Evolutionary conservation across 345 rosid species (phyloP), one percentile per base, ranked within the genome.

Genomic region (Gossypium anomalum): DNA sequence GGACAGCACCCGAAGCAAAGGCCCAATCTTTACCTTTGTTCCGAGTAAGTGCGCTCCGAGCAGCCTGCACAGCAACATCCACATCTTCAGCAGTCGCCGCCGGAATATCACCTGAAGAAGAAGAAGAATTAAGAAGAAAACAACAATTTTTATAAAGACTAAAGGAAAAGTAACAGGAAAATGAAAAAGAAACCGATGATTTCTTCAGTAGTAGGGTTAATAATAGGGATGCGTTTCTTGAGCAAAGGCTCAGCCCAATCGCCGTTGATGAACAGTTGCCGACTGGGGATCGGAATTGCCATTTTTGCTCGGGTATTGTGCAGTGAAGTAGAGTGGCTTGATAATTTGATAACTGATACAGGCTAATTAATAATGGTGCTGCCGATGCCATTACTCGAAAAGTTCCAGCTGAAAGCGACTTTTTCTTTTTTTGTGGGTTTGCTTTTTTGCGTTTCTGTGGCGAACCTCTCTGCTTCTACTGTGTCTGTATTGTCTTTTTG

Each of bases 71-170:
- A 4, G 99, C 99, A 55, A 93, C 74, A 61, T 90, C 94, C 76
- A 93, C 97, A 86, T 95, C 99, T 83, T 93, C 97, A 22, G 88
- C 82, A 67, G 97, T 91, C 69, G 93, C 99, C 62, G 97, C 93
- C 45, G 99, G 99, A 70, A 95, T 86, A 84, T 91, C 80, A 76
- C 98, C 99, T 95, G 81, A 75, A 75, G 0, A 20, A 45, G n/a
- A 45, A 20, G 9, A 43, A 7, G 4, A 43, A 66, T 2, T 5
- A 44, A 2, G 29, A 66, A 20, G 17, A 66, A 63, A 60, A 56
- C 67, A 6, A 17, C 27, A 65, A 6, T 5, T 44, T 19, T 23
- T 14, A 22, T 23, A 23, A 23, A 47, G 20, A 48, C 7, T 23
- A 23, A 67, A 67, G 25, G 8, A 64, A 34, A 63, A 38, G 23